These are phyloP conservation scores for Harringtonia aguacate DNA, from an alignment of 2,329 filamentous ascomycete genomes.

Conservation along the genomic window DNA sequence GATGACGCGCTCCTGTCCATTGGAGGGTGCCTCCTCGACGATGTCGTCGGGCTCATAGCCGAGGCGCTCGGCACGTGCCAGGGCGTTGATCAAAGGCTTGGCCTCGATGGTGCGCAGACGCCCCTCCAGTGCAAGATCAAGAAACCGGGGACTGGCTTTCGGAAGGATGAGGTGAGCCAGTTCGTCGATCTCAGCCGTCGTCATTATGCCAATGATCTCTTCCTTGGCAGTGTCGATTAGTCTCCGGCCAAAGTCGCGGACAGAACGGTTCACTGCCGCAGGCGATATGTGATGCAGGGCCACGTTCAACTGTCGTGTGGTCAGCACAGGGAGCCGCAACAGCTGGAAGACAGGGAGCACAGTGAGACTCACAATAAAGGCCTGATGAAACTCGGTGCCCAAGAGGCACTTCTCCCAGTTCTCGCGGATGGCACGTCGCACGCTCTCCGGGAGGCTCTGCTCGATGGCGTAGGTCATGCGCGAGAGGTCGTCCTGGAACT, in stretches of 20 bases:
- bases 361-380: constrained; percentile 44
- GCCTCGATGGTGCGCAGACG: constrained; percentile 43
- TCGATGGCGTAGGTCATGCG: constrained; percentile 28
- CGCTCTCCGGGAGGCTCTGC: constrained; percentile 29
- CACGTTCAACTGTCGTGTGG: constrained; percentile 31
- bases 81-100: constrained; percentile 42
- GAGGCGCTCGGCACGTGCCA: constrained; percentile 44
- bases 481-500: constrained; percentile 27
- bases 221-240: constrained; percentile 28
- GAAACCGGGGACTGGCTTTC: constrained; percentile 36
- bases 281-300: constrained; percentile 32
- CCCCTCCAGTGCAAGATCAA: constrained; percentile 40
- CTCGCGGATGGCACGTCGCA: constrained; percentile 37
- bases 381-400: constrained; percentile 40
- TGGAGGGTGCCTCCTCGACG: constrained; percentile 29
- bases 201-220: constrained; percentile 31
- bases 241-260: constrained; percentile 34
- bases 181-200: constrained; percentile 30
- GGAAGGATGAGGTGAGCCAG: constrained; percentile 31
- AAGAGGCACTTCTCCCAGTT: constrained; percentile 38
- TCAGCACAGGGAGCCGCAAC: no score
- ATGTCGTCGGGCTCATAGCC: constrained; percentile 43
- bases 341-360: not conserved
- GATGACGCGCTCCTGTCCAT: constrained; percentile 26
- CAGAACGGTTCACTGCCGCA: constrained; percentile 23